Base-by-base conservation (phyloP, 2,329 filamentous ascomycete species). In the Metarhizium brunneum region DNA sequence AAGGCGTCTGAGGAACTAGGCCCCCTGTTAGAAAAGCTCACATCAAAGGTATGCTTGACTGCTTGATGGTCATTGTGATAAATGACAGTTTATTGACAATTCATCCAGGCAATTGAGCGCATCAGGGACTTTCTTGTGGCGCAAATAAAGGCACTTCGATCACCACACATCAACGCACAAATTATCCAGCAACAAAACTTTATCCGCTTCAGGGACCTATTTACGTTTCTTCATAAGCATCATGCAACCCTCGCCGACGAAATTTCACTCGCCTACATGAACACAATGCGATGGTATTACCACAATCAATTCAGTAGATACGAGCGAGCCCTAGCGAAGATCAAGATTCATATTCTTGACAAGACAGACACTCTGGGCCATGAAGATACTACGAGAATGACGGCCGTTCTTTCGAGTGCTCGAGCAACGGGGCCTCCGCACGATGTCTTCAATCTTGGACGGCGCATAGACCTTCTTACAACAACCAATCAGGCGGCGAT, bases 201-300 rank as follows among this genome's bases (percentile, higher is more conserved):
- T 63, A 75, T 96, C 51, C 86, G 83, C 63, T 95, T 91, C 74
- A 95, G 90, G 68, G 91, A 96, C 38, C 75, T 96, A 0, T 99
- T 86, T 70, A 79, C 83, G 6, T 99, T 97, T 66, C 78, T 99
- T 36, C 84, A 90, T 57, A 85, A 83, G 62, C 87, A 92, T 61
- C 91, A 97, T 64, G 76, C 87, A 1, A 79, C 83, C n/a, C 82
- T 99, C 6, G 90, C 90, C 8, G 86, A 92, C 54, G 90, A 99
- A 70, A 95, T 99, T 61, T 85, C 85, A 8, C 87, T 90, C 68
- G 94, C 95, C 3, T 99, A 99, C 66, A 86, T 95, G 74, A 96
- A 96, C 69, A 99, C 95, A 0, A 99, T 99, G 90, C 84, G 91
- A 54, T 99, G 94, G 94, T 99, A 99, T 67, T 97, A 97, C 68